A percentile compares a stretch with the other conserved stretches of the same genome.
Conservation (phyloP, 108 stramenopile genomes). For the Asterionellopsis glacialis region DNA sequence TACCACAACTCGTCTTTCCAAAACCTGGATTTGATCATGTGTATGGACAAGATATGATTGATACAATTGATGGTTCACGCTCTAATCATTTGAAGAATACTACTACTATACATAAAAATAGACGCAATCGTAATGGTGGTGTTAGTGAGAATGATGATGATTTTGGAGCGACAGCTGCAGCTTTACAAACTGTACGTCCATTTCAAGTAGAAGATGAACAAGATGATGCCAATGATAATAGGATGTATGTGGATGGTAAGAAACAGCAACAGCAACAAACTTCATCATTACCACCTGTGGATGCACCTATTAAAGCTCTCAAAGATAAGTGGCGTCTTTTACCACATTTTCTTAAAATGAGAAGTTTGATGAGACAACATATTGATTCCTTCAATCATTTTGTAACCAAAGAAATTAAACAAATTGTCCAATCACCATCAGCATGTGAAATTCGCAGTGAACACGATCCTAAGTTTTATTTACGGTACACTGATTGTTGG, state of each 20-base stretch:
- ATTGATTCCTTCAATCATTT: slow-evolving; percentile 98
- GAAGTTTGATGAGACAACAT: slow-evolving; percentile 96
- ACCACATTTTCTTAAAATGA: slow-evolving; percentile 88
- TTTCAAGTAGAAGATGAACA: slow-evolving; percentile 61
- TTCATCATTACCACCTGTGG: slow-evolving; percentile 23
- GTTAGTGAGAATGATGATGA: slow-evolving; percentile 40
- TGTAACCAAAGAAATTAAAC: slow-evolving; percentile 88
- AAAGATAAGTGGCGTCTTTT: slow-evolving; percentile 94
- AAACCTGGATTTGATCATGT: slow-evolving; percentile 71
- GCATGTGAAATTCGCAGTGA: slow-evolving; percentile 89
- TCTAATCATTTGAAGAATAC: background rate
- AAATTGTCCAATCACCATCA: slow-evolving; percentile 71
- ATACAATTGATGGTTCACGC: slow-evolving; percentile 24
- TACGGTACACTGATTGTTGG: slow-evolving; percentile 94
- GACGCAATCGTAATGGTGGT: slow-evolving; percentile 3
- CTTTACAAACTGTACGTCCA: background rate
- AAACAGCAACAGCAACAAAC: no score
- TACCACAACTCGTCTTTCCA: slow-evolving; percentile 41
- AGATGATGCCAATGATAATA: slow-evolving; percentile 61
- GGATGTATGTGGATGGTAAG: no score
- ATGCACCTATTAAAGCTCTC: slow-evolving; percentile 86
- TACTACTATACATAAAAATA: background rate
- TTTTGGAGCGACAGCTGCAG: slow-evolving; percentile 30
- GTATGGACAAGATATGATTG: slow-evolving; percentile 54
- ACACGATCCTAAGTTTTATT: slow-evolving; percentile 93